These are phyloP conservation scores for Cronartium quercuum DNA, from an alignment of 1,284 basidiomycete species.

Conservation along the genomic window DNA sequence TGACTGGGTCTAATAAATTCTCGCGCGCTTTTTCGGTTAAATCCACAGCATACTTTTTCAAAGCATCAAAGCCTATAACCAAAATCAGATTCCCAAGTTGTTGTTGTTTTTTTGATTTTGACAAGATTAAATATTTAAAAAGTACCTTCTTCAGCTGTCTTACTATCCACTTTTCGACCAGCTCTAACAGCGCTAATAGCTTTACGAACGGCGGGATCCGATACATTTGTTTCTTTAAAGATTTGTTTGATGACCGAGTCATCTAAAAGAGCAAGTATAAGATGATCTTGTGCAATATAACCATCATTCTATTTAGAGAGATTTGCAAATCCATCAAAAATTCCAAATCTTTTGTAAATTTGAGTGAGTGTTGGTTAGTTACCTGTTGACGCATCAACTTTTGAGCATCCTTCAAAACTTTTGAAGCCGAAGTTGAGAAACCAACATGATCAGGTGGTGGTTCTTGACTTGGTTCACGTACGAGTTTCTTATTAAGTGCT, in stretches of 20 bases:
- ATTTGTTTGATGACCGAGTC: conserved; percentile 62
- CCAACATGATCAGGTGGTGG: conserved; percentile 75
- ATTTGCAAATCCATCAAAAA: not conserved
- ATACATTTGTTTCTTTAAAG: conserved; percentile 69
- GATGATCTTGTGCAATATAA: conserved; percentile 83
- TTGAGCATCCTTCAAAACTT: conserved; percentile 73
- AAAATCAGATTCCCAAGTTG: too few species aligned
- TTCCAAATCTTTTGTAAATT: not conserved
- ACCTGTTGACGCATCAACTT: conserved; percentile 71
- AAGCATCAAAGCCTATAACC: conserved; percentile 48
- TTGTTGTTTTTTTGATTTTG: too few species aligned
- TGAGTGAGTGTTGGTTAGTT: not conserved
- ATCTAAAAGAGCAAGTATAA: conserved; percentile 64
- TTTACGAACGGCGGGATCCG: conserved; percentile 66
- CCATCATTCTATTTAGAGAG: conserved; percentile 61
- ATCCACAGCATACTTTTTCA: conserved; percentile 51
- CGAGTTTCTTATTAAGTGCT: conserved; percentile 48
- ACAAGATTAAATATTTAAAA: too few species aligned
- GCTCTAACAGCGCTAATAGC: conserved; percentile 73
- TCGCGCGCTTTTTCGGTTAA: conserved; percentile 57
- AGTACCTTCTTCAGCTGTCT: conserved; percentile 76
- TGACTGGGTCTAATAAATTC: conserved; percentile 58
- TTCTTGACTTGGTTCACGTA: conserved; percentile 67
- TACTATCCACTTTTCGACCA: conserved; percentile 71
- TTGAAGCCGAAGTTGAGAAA: conserved; percentile 59